Conservation (phyloP, 176 grass and related monocot genomes). For the Leersia perrieri region DNA sequence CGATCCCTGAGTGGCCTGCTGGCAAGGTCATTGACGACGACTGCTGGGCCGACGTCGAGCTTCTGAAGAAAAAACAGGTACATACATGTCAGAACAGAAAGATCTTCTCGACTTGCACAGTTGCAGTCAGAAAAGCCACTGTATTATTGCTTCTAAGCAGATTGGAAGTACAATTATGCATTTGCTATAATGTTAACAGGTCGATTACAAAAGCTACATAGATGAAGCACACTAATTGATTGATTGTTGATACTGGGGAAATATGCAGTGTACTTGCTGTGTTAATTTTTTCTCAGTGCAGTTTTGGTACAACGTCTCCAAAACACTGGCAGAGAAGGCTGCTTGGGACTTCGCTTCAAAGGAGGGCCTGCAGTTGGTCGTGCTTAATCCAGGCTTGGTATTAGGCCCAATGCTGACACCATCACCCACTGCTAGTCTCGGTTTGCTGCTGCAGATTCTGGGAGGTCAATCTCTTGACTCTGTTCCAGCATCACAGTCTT, state of each 20-base stretch:
- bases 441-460: slow-evolving; percentile 12
- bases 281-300: background rate
- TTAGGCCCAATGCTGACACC: slow-evolving; percentile 41
- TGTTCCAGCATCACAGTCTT: background rate
- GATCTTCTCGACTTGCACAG: too few species aligned
- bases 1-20: slow-evolving; percentile 47
- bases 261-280: background rate
- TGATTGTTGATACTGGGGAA: background rate
- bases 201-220: too few species aligned
- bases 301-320: slow-evolving; percentile 57
- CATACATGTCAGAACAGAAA: too few species aligned
- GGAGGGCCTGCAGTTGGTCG: slow-evolving; percentile 44
- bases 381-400: slow-evolving; percentile 54
- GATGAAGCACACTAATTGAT: background rate
- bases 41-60: slow-evolving; percentile 56
- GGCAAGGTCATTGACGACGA: slow-evolving; percentile 43
- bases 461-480: slow-evolving; percentile 13
- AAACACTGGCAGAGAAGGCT: slow-evolving; percentile 59
- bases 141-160: background rate
- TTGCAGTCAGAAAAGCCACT: too few species aligned
- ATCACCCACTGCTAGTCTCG: slow-evolving; percentile 9
- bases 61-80: slow-evolving; percentile 51
- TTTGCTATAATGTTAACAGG: background rate
- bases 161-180: background rate
- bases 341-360: slow-evolving; percentile 49